Conservation (phyloP, 306 rosid species). For the Lathyrus tuberosus region DNA sequence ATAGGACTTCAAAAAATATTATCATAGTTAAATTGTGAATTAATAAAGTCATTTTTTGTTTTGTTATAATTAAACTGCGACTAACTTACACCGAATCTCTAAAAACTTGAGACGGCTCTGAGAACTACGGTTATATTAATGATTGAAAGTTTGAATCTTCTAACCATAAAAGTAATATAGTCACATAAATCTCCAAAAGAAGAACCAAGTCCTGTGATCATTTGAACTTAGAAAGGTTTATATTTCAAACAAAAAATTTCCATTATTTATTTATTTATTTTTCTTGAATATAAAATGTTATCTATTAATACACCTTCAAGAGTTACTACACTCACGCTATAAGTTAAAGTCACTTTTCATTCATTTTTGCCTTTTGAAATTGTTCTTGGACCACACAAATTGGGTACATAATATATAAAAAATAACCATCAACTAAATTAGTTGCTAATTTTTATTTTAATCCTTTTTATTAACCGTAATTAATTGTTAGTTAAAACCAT, state of each 20-base stretch:
- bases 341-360: constrained; percentile 33
- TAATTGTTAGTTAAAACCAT: background rate
- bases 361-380: constrained; percentile 23
- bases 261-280: background rate
- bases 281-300: constrained; percentile 24
- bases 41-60: too few relatives aligned
- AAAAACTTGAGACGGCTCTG: too few relatives aligned
- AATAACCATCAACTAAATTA: constrained; percentile 4
- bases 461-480: constrained; percentile 7
- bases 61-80: too few relatives aligned
- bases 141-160: constrained; percentile 24
- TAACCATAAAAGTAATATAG: constrained; percentile 38
- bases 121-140: background rate
- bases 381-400: constrained; percentile 13
- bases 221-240: constrained; percentile 19
- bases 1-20: too few relatives aligned
- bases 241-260: constrained; percentile 9
- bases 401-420: constrained; percentile 4
- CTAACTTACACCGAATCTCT: too few relatives aligned
- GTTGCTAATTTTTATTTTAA: background rate
- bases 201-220: constrained; percentile 33
- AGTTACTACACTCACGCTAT: constrained; percentile 20
- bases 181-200: constrained; percentile 21
- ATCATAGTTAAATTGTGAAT: too few relatives aligned
- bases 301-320: constrained; percentile 3